Base-by-base conservation (phyloP, 139 green algal genomes). In the Coelastrella sp. region DNA sequence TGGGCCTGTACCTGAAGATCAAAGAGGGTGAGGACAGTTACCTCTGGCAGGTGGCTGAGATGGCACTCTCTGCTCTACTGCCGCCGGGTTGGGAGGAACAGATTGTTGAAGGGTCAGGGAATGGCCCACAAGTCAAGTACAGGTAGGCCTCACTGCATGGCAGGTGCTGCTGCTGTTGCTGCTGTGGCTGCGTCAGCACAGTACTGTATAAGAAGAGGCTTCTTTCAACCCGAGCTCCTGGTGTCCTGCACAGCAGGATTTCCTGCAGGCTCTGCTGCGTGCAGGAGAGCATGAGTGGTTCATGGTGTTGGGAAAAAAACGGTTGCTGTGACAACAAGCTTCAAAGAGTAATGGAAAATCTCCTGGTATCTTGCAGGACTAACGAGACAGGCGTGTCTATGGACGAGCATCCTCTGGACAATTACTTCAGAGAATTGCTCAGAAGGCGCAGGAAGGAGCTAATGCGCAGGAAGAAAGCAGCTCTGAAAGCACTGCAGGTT, bases 391-490 rank as follows among this genome's bases (percentile, higher is more conserved):
- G 89, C 20, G 61, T 92, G 60, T 56, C 91, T 20, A 88, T 91
- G 84, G 78, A 93, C 49, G 90, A 93, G 73, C 95, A 96, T 87
- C 95, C 95, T 0, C 87, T 97, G 66, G 95, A 97, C 90, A 61
- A 87, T 3, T 97, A 96, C 93, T 97, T 96, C 85, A 65, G 89
- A 17, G 95, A 97, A 88, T 91, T 97, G 25, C 70, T 94, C 4
- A 76, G 94, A 63, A 65, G 94, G 8, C 70, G 94, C 22, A 89
- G 94, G 8, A 84, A 75, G 10, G 93, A 95, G 87, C 86, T 95
- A 80, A 60, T 87, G 27, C 68, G 92, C n/a, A 65, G 78, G 9
- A 90, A 87, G 56, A 75, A 76, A 20, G 84, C 76, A 8, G 78
- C 89, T 17, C 35, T 92, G 7, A 86, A 90, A 73, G 78, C 81